Evolutionary conservation across 1,284 basidiomycete genomes (phyloP), one percentile per base, ranked within the genome.

Genomic region (Boletellus dicymbophilus): DNA sequence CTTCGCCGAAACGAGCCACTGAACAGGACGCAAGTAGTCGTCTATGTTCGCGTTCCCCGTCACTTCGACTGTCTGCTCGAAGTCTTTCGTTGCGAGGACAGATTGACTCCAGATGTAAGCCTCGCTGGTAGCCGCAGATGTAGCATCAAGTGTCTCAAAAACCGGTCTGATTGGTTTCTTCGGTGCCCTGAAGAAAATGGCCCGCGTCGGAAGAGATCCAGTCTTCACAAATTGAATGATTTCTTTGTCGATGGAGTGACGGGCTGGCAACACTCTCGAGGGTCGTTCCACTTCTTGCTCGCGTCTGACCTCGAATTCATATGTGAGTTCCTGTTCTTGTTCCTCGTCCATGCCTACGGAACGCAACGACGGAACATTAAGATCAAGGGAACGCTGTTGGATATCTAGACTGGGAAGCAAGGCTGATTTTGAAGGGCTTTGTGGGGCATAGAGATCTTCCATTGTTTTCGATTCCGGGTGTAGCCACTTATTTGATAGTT

Each of bases 291-390:
- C 53, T 39, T 78, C 61, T 6, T 59, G 63, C 53, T 79, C 76
- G 5, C 57, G 61, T 51, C 79, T 75, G 1, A 68, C 58, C 52
- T 78, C 75, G 1, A 68, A 57, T 55, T 80, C 78, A 27, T 75
- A 72, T 10, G 52, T 56, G 3, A 80, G 62, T 53, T 81, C 79
- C 13, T 76, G 64, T 45, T 81, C 79, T 51, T 80, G 78, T 49
- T 80, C 79, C 54, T 81, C 78, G 6, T 71, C 72, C 49, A 76
- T 55, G 16, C 50, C 45, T 1, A 52, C 37, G 23, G 63, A 54
- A 1, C 41, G 22, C 11, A 66, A 25, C 0, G 54, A 43, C 6
- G 21, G 38, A 4, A 66, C 44, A 0, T 71, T 70, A 12, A 78
- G 63, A n/a, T 51, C 25, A 18, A 47, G 21, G 16, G 68, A 67